A percentile compares a stretch with the other conserved stretches of the same genome.
phyloP scores from a whole-genome alignment of 495 filamentous ascomycete species.

The Trichocladium uniseriatum region DNA sequence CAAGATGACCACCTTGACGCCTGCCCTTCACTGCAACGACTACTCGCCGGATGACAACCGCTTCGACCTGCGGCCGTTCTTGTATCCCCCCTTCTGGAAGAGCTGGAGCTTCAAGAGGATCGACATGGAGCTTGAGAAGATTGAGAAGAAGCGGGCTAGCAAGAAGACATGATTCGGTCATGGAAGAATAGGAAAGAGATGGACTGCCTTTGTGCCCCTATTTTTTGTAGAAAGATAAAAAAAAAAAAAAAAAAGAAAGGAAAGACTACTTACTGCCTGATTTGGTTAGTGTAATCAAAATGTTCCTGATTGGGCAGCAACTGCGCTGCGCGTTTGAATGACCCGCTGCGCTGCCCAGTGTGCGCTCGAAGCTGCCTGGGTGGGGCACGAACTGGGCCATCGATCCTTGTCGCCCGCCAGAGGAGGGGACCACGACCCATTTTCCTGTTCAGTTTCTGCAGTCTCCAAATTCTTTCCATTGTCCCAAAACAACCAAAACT shows the following conservation, averaged over 20 bases:
- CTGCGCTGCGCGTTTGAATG: too few relatives aligned
- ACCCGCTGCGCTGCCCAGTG: too few relatives aligned
- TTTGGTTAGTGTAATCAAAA: not conserved
- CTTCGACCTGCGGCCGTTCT: constrained; percentile 58
- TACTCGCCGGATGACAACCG: constrained; percentile 37
- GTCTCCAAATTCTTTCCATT: constrained; percentile 31
- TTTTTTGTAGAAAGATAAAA: not conserved
- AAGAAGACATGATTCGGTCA: not conserved
- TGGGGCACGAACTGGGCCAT: not conserved
- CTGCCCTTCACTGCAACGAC: constrained; percentile 34
- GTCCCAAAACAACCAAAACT: constrained; percentile 28
- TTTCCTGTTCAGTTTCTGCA: constrained; percentile 26
- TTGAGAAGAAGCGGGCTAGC: constrained; percentile 20
- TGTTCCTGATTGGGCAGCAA: not conserved
- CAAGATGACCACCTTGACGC: constrained; percentile 60
- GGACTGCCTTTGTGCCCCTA: too few relatives aligned
- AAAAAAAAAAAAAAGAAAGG: not conserved
- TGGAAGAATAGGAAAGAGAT: not conserved
- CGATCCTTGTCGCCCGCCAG: not conserved
- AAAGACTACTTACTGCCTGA: not conserved
- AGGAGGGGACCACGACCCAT: constrained; percentile 10
- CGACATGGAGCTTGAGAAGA: constrained; percentile 34
- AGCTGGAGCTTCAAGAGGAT: constrained; percentile 47
- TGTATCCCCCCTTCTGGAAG: constrained; percentile 41
- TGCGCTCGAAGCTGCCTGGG: not conserved